A percentile compares a stretch with the other conserved stretches of the same genome.
phyloP scores from a whole-genome alignment of 805 yeast genomes.

The Torulaspora quercuum region DNA sequence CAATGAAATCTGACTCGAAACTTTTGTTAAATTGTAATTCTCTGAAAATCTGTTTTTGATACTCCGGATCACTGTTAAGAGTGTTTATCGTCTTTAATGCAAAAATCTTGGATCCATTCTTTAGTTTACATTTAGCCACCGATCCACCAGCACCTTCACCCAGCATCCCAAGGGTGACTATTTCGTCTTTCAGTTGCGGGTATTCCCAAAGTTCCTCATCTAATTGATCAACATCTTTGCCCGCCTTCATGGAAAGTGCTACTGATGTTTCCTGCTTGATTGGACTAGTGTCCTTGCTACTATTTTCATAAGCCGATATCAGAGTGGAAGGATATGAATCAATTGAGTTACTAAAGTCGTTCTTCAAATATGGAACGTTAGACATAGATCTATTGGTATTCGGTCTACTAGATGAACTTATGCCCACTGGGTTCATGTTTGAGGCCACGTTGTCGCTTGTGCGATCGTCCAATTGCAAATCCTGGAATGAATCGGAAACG shows the following conservation, averaged over 20 bases:
- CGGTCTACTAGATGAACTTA: conserved; percentile 1
- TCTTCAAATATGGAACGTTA: conserved; percentile 13
- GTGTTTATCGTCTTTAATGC: conserved; percentile 64
- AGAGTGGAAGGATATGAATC: conserved; percentile 30
- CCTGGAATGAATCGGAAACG: conserved; percentile 12
- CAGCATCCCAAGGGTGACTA: conserved; percentile 62
- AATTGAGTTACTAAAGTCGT: conserved; percentile 18
- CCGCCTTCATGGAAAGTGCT: conserved; percentile 3
- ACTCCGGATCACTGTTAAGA: conserved; percentile 62
- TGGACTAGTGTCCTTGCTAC: conserved; percentile 17
- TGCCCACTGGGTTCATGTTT: conserved; percentile 1
- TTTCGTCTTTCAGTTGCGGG: conserved; percentile 49
- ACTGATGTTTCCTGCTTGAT: conserved; percentile 7
- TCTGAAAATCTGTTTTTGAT: conserved; percentile 84
- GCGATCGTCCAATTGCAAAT: conserved; percentile 10
- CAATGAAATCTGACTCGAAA: conserved; percentile 81
- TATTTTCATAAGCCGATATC: conserved; percentile 25
- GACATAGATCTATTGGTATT: conserved; percentile 2
- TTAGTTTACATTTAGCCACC: conserved; percentile 72
- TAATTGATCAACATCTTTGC: conserved; percentile 49
- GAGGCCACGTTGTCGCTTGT: conserved; percentile 3
- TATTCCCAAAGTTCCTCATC: conserved; percentile 74
- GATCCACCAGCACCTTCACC: conserved; percentile 97
- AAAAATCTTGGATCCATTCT: conserved; percentile 59
- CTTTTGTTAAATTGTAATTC: conserved; percentile 85